Evolutionary conservation across 345 rosid genomes (phyloP).

Genomic region (Conringia planisiliqua): DNA sequence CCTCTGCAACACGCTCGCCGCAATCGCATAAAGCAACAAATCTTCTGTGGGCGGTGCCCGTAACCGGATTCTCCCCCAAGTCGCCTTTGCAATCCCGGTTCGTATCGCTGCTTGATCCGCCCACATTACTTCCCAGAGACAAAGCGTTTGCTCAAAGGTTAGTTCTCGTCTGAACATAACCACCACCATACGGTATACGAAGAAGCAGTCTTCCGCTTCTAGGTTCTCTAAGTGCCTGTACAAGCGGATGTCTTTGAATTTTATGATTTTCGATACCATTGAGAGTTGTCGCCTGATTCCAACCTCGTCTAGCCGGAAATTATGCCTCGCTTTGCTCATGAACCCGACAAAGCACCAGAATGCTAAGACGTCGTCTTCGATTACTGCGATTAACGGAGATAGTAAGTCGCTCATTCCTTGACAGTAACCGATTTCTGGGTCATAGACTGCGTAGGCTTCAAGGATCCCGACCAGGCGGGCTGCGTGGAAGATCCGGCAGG

Average conservation of each 20-base stretch:
- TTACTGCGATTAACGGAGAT: slow-evolving; percentile 69
- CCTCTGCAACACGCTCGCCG: slow-evolving; percentile 93
- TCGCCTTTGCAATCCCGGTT: slow-evolving; percentile 67
- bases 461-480: slow-evolving; percentile 83
- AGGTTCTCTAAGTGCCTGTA: slow-evolving; percentile 90
- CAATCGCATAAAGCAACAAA: slow-evolving; percentile 85
- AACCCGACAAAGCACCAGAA: slow-evolving; percentile 94
- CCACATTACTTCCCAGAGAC: slow-evolving; percentile 99
- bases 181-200: slow-evolving; percentile 95
- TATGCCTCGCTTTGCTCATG: slow-evolving; percentile 93
- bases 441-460: slow-evolving; percentile 85
- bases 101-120: slow-evolving; percentile 90
- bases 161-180: slow-evolving; percentile 85
- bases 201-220: slow-evolving; percentile 87
- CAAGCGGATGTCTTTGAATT: slow-evolving; percentile 70
- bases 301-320: slow-evolving; percentile 89
- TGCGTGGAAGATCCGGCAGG: slow-evolving; percentile 77
- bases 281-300: slow-evolving; percentile 84
- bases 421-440: slow-evolving; percentile 82
- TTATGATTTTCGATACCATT: slow-evolving; percentile 79
- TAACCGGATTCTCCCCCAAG: slow-evolving; percentile 79
- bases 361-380: slow-evolving; percentile 78
- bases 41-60: slow-evolving; percentile 93
- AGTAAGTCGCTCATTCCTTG: slow-evolving; percentile 98
- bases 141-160: slow-evolving; percentile 76